Evolutionary conservation across 176 grass and related monocot genomes (phyloP).

Genomic region (Musa acuminata): DNA sequence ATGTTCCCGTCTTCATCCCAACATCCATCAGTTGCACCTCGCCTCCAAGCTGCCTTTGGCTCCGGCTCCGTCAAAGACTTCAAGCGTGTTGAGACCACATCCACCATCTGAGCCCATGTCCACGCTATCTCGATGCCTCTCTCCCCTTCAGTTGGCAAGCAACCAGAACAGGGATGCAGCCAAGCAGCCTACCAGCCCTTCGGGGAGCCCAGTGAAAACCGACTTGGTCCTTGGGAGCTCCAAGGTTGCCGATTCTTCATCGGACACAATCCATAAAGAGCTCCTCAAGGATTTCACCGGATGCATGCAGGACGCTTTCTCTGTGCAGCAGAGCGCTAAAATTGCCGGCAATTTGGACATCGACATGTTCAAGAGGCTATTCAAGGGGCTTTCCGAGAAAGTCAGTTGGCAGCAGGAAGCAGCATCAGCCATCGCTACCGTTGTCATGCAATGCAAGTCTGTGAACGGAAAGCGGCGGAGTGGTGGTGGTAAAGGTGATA

Average conservation of each 20-base stretch:
- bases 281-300: not conserved
- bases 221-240: conserved; percentile 62
- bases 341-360: conserved; percentile 69
- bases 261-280: conserved; percentile 23
- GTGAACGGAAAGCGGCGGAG: conserved; percentile 47
- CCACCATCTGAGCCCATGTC: conserved; percentile 25
- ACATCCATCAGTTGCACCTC: conserved; percentile 1
- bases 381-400: conserved; percentile 69
- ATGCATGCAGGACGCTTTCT: conserved; percentile 18
- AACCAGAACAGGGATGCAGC: conserved; percentile 26
- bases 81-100: conserved; percentile 13
- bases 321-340: conserved; percentile 59
- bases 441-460: conserved; percentile 68
- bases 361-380: conserved; percentile 78
- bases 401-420: conserved; percentile 89
- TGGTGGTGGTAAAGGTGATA: conserved; percentile 50
- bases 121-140: conserved; percentile 18
- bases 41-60: not conserved
- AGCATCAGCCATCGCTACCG: conserved; percentile 66
- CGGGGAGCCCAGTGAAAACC: conserved; percentile 75
- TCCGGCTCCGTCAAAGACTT: conserved; percentile 32
- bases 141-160: conserved; percentile 37
- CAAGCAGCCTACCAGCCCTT: conserved; percentile 33
- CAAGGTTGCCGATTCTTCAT: conserved; percentile 23
- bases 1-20: conserved; percentile 39